These are phyloP conservation scores for Setaria italica DNA, from an alignment of 202 grass and related monocot species.

Conservation along the genomic window DNA sequence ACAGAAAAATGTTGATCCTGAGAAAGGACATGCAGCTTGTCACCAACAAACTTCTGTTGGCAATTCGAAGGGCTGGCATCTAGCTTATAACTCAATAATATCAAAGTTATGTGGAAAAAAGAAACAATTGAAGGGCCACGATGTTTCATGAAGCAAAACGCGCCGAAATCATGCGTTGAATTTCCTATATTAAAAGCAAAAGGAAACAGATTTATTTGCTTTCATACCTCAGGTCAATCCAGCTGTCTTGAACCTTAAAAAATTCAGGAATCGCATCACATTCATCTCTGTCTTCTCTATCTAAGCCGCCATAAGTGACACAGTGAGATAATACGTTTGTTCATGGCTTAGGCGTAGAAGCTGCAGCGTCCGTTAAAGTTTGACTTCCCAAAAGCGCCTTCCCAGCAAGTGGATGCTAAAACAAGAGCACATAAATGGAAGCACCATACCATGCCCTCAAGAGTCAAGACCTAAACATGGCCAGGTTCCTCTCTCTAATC, in stretches of 20 bases:
- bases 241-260: background rate
- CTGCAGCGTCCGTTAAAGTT: conserved; percentile 1
- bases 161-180: background rate
- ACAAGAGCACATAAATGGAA: background rate
- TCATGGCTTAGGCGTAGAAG: conserved; percentile 19
- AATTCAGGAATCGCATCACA: background rate
- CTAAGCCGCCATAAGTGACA: conserved; percentile 10
- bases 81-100: background rate
- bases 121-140: background rate
- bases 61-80: background rate
- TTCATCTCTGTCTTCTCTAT: background rate
- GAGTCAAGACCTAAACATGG: conserved; percentile 41
- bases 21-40: background rate
- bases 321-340: background rate
- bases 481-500: conserved; percentile 26
- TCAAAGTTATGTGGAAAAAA: background rate
- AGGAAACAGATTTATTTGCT: background rate
- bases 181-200: background rate
- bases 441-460: conserved; percentile 14
- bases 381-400: background rate
- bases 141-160: background rate
- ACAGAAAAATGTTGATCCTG: background rate
- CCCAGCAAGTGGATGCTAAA: conserved; percentile 30
- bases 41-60: background rate
- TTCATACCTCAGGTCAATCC: background rate